Evolutionary conservation across 75 land plant species (phyloP).

Genomic region (Cupressus sempervirens): DNA sequence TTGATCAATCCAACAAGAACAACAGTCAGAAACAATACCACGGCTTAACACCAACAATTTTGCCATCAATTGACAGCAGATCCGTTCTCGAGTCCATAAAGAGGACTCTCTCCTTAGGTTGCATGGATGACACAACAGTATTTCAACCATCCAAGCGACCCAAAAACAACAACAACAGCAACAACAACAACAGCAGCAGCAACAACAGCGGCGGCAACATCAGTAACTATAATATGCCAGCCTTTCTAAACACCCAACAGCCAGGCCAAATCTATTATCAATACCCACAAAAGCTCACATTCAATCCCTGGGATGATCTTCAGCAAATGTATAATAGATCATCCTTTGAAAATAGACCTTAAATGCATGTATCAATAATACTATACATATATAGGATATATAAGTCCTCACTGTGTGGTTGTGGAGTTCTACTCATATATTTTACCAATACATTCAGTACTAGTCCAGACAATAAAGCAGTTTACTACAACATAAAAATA

Average conservation of each 20-base stretch:
- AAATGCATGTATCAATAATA: not conserved
- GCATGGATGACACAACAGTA: not conserved
- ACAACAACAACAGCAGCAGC: not conserved
- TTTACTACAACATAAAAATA: not conserved
- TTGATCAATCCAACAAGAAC: not conserved
- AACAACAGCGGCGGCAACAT: not conserved
- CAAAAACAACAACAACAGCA: not conserved
- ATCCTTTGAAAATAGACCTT: not conserved
- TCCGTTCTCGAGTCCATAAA: slow-evolving; percentile 6
- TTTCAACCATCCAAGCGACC: not conserved
- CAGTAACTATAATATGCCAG: not conserved
- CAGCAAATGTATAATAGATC: not conserved
- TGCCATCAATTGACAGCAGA: slow-evolving; percentile 4
- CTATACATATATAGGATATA: not conserved
- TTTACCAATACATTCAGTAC: not conserved
- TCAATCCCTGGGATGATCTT: slow-evolving; percentile 9
- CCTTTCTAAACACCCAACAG: not conserved
- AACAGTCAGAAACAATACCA: not conserved
- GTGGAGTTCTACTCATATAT: not conserved
- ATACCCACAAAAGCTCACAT: slow-evolving; percentile 9
- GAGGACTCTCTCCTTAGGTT: slow-evolving; percentile 7
- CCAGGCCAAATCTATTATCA: slow-evolving; percentile 4
- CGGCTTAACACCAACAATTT: not conserved
- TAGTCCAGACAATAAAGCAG: not conserved
- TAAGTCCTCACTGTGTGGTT: not conserved